These are phyloP conservation scores for Scedosporium dehoogii DNA, from an alignment of 2,329 filamentous ascomycete species.

Conservation along the genomic window DNA sequence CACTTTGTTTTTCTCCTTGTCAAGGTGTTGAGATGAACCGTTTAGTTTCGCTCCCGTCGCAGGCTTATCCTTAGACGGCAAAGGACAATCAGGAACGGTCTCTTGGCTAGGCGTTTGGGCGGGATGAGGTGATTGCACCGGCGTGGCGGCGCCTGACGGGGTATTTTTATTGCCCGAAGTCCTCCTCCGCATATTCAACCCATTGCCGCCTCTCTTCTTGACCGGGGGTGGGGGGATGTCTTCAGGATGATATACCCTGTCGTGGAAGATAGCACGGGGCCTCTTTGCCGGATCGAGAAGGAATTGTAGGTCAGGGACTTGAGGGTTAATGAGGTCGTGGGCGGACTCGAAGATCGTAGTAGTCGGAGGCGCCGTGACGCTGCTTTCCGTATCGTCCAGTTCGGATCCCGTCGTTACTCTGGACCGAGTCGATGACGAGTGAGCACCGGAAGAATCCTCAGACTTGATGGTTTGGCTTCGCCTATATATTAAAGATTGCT, in stretches of 20 bases:
- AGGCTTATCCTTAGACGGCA: no score
- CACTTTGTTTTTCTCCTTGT: constrained; percentile 8
- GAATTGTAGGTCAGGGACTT: constrained; percentile 71
- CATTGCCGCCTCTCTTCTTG: constrained; percentile 37
- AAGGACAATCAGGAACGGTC: constrained; percentile 13
- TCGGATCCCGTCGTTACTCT: constrained; percentile 42
- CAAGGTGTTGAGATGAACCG: constrained; percentile 21
- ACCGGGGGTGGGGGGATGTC: constrained; percentile 80
- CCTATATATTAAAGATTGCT: constrained; percentile 62
- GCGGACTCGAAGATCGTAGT: constrained; percentile 95
- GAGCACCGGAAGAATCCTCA: constrained; percentile 21
- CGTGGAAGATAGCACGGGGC: constrained; percentile 88
- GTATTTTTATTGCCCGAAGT: constrained; percentile 13
- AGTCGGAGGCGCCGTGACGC: constrained; percentile 63
- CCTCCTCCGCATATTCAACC: constrained; percentile 16
- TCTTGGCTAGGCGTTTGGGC: constrained; percentile 42
- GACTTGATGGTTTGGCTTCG: constrained; percentile 64
- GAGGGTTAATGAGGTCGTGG: constrained; percentile 83
- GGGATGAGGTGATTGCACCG: constrained; percentile 27
- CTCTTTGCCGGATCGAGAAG: constrained; percentile 74
- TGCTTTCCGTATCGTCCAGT: constrained; percentile 26
- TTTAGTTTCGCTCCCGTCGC: constrained; percentile 19
- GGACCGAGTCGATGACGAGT: constrained; percentile 23
- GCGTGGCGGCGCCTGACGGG: constrained; percentile 29
- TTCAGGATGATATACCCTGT: constrained; percentile 84